Percentiles rank a stretch among this genome's conserved stretches.
Conservation (phyloP, 768 basidiomycete genomes). For the Podaxis sp. region DNA sequence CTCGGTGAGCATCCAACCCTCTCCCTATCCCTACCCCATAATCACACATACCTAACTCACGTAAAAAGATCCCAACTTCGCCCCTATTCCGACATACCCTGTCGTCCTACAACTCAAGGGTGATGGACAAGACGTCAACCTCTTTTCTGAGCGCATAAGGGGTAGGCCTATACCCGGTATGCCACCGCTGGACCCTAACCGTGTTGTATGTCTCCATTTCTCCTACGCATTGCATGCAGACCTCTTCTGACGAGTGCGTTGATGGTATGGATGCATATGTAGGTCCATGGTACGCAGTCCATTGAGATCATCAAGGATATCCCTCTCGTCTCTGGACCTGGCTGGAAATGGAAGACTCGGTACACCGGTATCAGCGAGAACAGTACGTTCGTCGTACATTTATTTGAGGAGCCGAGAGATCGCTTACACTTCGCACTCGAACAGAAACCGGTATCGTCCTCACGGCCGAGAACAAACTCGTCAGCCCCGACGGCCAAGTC, state of each 20-base stretch:
- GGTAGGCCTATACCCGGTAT: conserved; percentile 55
- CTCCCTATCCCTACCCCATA: not conserved
- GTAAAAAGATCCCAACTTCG: conserved; percentile 43
- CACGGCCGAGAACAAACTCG: conserved; percentile 59
- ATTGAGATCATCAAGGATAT: conserved; percentile 81
- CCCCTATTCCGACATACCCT: conserved; percentile 83
- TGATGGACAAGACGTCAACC: conserved; percentile 60
- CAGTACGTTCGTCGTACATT: conserved; percentile 44
- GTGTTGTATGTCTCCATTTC: conserved; percentile 46
- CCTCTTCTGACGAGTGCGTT: not conserved
- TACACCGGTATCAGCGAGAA: conserved; percentile 78
- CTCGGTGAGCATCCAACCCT: conserved; percentile 39
- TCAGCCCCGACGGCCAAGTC: conserved; percentile 57
- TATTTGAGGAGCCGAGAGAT: not conserved
- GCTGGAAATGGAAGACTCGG: conserved; percentile 71
- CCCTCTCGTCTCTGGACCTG: conserved; percentile 70
- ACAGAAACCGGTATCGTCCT: conserved; percentile 75
- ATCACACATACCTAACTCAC: not conserved
- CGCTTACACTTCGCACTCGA: not conserved
- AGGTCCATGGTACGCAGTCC: conserved; percentile 80
- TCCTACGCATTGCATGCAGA: not conserved
- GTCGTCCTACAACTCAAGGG: conserved; percentile 78
- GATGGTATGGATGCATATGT: not conserved
- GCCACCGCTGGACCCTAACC: conserved; percentile 68
- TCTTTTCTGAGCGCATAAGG: conserved; percentile 57